Evolutionary conservation across 2,329 filamentous ascomycete genomes (phyloP), one percentile per base, ranked within the genome.

Genomic region (Ascochyta koolunga): DNA sequence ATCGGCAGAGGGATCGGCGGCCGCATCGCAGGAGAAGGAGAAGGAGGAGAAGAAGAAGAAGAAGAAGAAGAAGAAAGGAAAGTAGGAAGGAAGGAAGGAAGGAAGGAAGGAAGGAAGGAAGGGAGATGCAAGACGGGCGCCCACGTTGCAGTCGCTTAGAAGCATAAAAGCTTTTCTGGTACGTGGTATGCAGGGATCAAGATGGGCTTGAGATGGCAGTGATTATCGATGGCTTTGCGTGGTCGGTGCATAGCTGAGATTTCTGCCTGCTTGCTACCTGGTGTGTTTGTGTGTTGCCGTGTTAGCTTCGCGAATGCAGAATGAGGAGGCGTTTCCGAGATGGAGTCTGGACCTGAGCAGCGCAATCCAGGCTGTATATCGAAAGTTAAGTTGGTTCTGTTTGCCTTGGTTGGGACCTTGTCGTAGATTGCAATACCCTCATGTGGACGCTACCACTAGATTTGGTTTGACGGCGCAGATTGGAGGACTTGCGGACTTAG

Each of bases 91-190:
- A 9, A 27, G 8, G 24, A 27, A 27, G 5, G 22, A 24, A 24
- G 22, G 22, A 24, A 27, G 24, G 8, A 27, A 27, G 24, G 10
- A 6, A 27, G 24, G 24, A 27, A 27, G 24, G 24, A 27, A 27
- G 7, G 10, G 7, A 27, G 24, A 27, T 2, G 24, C 24, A 27
- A 8, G 24, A 9, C 8, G 5, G 24, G 10, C 24, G 24, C 24
- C 51, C 44, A 49, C 40, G 51, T 54, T 54, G 35, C 39, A 39
- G 27, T 49, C 51, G 45, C 51, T 33, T 54, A 29, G 43, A 42
- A n/a, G 16, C 8, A 27, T 11, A 27, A 40, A 48, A 42, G 32
- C 27, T 44, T 54, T 31, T 19, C 7, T 11, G 31, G 8, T n/a
- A 29, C 33, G 29, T 49, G 29, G 16, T 8, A 33, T 44, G 39